A percentile compares a stretch with the other conserved stretches of the same genome.
Evolutionary conservation across 192 early-diverging fungal genomes (phyloP).

Genomic region (Umbelopsis isabellina): DNA sequence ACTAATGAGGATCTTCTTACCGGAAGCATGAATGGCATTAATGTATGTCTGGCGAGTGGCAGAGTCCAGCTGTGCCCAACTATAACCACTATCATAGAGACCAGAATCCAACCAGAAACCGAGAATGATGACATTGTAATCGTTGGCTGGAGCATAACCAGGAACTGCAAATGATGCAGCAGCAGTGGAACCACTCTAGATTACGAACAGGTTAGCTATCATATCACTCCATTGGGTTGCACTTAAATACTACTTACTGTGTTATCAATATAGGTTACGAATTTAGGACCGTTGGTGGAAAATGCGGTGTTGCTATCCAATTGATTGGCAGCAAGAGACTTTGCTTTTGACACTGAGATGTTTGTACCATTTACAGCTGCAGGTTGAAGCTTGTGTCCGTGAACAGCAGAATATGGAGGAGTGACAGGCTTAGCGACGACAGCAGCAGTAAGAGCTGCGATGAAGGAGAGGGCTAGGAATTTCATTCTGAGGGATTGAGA

Average conservation of each 20-base stretch:
- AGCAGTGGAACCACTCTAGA: conserved; percentile 18
- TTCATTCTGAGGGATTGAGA: conserved; percentile 3
- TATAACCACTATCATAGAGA: conserved; percentile 27
- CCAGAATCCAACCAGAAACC: conserved; percentile 38
- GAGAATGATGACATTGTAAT: conserved; percentile 45
- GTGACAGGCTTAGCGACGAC: conserved; percentile 11
- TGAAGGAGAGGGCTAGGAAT: conserved; percentile 4
- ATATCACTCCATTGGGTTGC: not conserved
- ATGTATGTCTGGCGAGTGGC: conserved; percentile 32
- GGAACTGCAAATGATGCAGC: conserved; percentile 34
- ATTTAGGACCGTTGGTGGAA: conserved; percentile 31
- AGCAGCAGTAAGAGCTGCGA: not conserved
- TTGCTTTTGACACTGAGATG: not conserved
- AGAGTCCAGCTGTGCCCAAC: conserved; percentile 30
- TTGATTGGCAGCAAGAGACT: not conserved
- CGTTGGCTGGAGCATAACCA: conserved; percentile 30
- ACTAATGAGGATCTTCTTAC: conserved; percentile 35
- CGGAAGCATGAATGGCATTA: conserved; percentile 33
- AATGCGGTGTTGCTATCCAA: not conserved
- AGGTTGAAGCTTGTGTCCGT: conserved; percentile 18
- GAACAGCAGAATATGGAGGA: conserved; percentile 12
- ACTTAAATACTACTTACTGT: conserved; percentile 6
- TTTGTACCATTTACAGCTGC: not conserved
- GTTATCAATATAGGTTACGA: conserved; percentile 43
- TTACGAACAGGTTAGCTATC: not conserved